Evolutionary conservation across 2,329 filamentous ascomycete species (phyloP).

Genomic region (Rhynchosporium agropyri): DNA sequence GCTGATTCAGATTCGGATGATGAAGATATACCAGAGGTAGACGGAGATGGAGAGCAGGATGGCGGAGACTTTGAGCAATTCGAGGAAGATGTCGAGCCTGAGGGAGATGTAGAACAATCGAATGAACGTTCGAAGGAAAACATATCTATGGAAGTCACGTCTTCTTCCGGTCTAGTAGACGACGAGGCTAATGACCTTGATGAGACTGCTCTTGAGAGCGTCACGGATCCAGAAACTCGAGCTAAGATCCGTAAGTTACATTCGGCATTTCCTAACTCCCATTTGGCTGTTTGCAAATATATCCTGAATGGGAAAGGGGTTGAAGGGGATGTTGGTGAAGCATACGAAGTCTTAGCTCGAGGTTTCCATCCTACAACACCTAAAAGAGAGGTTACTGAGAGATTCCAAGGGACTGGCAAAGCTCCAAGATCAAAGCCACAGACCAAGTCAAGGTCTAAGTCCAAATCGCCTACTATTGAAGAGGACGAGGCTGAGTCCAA

Average conservation of each 20-base stretch:
- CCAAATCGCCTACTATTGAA: conserved; percentile 22
- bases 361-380: conserved; percentile 37
- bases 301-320: conserved; percentile 36
- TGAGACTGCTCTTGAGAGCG: conserved; percentile 29
- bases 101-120: not conserved
- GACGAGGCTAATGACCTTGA: conserved; percentile 8
- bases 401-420: conserved; percentile 18
- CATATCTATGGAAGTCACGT: not conserved
- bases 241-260: conserved; percentile 39
- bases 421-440: conserved; percentile 22
- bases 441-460: conserved; percentile 21
- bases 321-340: conserved; percentile 36
- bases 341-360: conserved; percentile 38
- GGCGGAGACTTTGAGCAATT: conserved; percentile 19
- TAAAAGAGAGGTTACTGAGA: conserved; percentile 35
- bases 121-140: not conserved
- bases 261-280: conserved; percentile 39
- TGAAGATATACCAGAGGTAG: conserved; percentile 23
- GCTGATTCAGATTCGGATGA: conserved; percentile 30
- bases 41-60: conserved; percentile 5
- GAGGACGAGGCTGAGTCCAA: conserved; percentile 27
- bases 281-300: conserved; percentile 38
- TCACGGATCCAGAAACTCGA: conserved; percentile 30
- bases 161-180: not conserved
- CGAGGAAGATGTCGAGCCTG: conserved; percentile 5